Percentiles rank a stretch among this genome's conserved stretches.
phyloP scores from a whole-genome alignment of 148 eudicot genomes.

The Linanthus parryae region DNA sequence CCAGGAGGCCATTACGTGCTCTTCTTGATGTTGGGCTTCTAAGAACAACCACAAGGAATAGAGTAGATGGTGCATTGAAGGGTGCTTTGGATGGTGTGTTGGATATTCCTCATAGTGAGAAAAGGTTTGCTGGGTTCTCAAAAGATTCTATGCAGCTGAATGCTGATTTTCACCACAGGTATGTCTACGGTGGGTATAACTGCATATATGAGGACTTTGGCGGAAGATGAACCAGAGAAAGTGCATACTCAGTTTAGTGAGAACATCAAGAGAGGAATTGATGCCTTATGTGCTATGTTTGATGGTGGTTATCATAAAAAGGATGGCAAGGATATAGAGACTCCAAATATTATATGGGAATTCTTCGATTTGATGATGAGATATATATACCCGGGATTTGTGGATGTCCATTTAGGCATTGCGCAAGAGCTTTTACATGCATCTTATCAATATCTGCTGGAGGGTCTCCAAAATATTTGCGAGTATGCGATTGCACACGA shows the following conservation, averaged over 20 bases:
- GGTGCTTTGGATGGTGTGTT: too few relatives aligned
- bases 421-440: constrained; percentile 89
- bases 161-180: constrained; percentile 62
- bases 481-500: constrained; percentile 86
- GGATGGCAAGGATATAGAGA: constrained; percentile 81
- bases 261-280: constrained; percentile 50
- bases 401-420: constrained; percentile 58
- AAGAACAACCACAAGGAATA: too few relatives aligned
- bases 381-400: constrained; percentile 86
- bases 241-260: constrained; percentile 64
- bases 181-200: constrained; percentile 71
- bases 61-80: too few relatives aligned
- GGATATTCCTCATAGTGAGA: too few relatives aligned
- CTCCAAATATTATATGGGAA: constrained; percentile 90
- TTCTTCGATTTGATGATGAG: constrained; percentile 96
- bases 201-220: constrained; percentile 64
- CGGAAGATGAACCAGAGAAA: constrained; percentile 77
- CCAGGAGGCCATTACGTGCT: too few relatives aligned
- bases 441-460: constrained; percentile 88
- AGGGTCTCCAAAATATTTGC: constrained; percentile 85
- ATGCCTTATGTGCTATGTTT: constrained; percentile 90
- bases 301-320: constrained; percentile 95
- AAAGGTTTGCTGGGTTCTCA: too few relatives aligned
- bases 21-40: too few relatives aligned
- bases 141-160: too few relatives aligned